Evolutionary conservation across 768 basidiomycete genomes (phyloP).

Genomic region (Phanerodontia chrysosporium): DNA sequence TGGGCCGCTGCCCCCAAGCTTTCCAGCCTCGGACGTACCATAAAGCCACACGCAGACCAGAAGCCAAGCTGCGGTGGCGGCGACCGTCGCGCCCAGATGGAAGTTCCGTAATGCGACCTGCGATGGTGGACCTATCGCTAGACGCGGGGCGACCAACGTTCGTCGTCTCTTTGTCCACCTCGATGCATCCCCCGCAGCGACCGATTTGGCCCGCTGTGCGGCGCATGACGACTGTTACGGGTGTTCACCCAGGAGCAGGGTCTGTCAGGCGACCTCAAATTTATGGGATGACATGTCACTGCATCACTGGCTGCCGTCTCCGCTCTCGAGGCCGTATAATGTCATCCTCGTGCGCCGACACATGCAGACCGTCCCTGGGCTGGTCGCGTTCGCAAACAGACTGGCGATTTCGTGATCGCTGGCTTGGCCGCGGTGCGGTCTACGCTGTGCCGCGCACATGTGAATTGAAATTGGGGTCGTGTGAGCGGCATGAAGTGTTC

Average conservation of each 20-base stretch:
- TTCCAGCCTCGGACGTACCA: no score
- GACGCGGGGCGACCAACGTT: not conserved
- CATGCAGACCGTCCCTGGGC: not conserved
- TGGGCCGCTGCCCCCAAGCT: no score
- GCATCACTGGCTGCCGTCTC: not conserved
- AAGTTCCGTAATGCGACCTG: not conserved
- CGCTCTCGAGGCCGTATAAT: not conserved
- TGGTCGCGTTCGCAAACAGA: not conserved
- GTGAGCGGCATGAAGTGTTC: not conserved
- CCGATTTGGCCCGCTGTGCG: no score
- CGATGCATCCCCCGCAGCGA: not conserved
- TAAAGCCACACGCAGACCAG: no score
- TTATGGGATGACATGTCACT: no score
- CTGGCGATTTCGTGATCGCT: not conserved
- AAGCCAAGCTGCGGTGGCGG: no score
- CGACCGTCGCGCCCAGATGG: no score
- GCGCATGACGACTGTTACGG: not conserved
- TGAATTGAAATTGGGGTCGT: not conserved
- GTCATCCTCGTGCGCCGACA: not conserved
- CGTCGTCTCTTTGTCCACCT: not conserved
- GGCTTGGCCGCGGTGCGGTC: not conserved
- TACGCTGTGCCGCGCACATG: not conserved
- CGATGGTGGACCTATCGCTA: not conserved
- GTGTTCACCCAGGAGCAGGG: no score
- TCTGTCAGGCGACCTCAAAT: no score